Evolutionary conservation across 2,329 filamentous ascomycete genomes (phyloP).

Genomic region (Talaromyces sp.): DNA sequence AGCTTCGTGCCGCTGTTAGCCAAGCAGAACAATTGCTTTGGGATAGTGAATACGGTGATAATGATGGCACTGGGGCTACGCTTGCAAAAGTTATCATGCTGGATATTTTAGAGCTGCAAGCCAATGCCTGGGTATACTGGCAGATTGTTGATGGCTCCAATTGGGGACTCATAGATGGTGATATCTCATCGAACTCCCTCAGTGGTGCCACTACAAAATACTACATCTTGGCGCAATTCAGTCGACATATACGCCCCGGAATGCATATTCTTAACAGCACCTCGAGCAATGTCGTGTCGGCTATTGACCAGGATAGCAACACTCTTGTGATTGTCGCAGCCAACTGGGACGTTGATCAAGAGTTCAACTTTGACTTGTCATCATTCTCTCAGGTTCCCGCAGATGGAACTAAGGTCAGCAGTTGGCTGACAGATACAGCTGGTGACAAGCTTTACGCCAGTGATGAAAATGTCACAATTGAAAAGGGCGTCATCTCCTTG

Average conservation of each 20-base stretch:
- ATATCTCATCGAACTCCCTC: conserved; percentile 8
- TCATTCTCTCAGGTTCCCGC: conserved; percentile 7
- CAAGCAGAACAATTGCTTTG: conserved; percentile 9
- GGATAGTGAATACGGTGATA: conserved; percentile 18
- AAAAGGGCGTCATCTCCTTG: conserved; percentile 3
- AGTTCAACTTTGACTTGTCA: conserved; percentile 15
- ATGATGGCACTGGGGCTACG: conserved; percentile 4
- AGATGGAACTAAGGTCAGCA: conserved; percentile 8
- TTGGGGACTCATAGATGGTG: conserved; percentile 14
- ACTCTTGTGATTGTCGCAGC: conserved; percentile 16
- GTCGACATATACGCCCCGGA: conserved; percentile 15
- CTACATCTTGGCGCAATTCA: conserved; percentile 15
- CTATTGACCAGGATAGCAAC: conserved; percentile 7
- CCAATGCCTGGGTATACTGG: conserved; percentile 17
- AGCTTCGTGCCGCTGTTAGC: conserved; percentile 5
- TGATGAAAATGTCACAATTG: conserved; percentile 1
- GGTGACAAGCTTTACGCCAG: conserved; percentile 9
- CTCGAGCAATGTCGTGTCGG: conserved; percentile 9
- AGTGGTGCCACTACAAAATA: conserved; percentile 11
- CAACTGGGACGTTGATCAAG: conserved; percentile 11
- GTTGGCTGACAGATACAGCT: conserved; percentile 10
- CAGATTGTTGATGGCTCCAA: conserved; percentile 9
- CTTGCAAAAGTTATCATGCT: conserved; percentile 9
- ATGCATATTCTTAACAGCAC: conserved; percentile 13
- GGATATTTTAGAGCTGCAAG: conserved; percentile 7